Conservation (phyloP, 345 rosid species). For the Raphanus sativus region DNA sequence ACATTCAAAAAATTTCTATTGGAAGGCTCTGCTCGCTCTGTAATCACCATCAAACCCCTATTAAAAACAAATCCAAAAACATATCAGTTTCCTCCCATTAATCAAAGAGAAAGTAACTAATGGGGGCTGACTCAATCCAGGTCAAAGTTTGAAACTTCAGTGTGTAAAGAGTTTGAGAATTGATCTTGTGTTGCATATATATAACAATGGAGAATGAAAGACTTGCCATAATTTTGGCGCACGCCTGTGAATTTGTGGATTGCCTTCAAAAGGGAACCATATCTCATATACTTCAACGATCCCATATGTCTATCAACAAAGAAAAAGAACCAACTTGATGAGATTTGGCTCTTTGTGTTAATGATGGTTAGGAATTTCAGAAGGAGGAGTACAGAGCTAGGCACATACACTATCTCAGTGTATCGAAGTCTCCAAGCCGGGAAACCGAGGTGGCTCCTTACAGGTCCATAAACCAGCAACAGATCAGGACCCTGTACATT, state of each 20-base stretch:
- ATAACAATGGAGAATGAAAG: slow-evolving; percentile 1
- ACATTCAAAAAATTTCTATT: slow-evolving; percentile 3
- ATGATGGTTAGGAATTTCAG: too few species aligned
- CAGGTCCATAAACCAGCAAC: slow-evolving; percentile 81
- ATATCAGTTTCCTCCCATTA: not conserved
- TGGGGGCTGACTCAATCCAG: not conserved
- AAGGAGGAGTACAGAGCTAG: too few species aligned
- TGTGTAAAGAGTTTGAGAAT: not conserved
- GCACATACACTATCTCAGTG: slow-evolving; percentile 77
- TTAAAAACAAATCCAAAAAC: slow-evolving; percentile 5
- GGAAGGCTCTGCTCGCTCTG: slow-evolving; percentile 17
- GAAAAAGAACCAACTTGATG: not conserved
- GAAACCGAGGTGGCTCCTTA: slow-evolving; percentile 86
- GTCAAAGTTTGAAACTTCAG: not conserved
- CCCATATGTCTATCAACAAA: slow-evolving; percentile 73
- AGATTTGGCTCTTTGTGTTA: not conserved
- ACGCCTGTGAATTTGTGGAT: slow-evolving; percentile 74
- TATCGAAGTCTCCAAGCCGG: slow-evolving; percentile 93
- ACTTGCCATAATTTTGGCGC: slow-evolving; percentile 77
- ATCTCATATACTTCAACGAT: slow-evolving; percentile 24
- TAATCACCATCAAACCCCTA: slow-evolving; percentile 28
- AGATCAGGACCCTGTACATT: slow-evolving; percentile 75
- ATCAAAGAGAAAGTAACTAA: not conserved
- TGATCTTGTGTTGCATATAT: not conserved
- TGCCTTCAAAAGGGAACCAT: slow-evolving; percentile 70